Evolutionary conservation across 2,329 filamentous ascomycete genomes (phyloP).

Genomic region (Fusarium nelsonii): DNA sequence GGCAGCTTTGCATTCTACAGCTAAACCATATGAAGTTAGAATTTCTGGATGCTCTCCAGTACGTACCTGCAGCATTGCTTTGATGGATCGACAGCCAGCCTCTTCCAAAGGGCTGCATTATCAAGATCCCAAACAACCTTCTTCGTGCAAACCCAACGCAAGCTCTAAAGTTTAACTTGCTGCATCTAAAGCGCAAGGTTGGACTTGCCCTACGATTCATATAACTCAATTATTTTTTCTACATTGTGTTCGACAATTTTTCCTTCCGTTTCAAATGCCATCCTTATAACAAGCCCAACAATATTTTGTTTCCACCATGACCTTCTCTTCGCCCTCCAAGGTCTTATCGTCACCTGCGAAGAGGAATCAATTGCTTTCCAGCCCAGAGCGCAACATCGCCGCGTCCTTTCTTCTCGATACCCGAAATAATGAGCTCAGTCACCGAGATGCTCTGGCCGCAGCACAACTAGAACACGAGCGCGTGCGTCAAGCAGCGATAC

Average conservation of each 20-base stretch:
- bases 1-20: neutral
- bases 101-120: conserved; percentile 40
- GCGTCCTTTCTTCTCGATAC: conserved; percentile 72
- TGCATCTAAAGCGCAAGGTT: neutral
- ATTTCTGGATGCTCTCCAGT: conserved; percentile 7
- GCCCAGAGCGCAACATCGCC: conserved; percentile 62
- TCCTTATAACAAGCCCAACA: conserved; percentile 36
- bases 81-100: conserved; percentile 39
- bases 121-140: conserved; percentile 36
- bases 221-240: neutral
- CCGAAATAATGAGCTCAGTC: conserved; percentile 71
- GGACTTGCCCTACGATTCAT: neutral
- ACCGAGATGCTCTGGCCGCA: conserved; percentile 74
- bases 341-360: conserved; percentile 57
- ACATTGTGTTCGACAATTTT: neutral
- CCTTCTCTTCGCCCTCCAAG: conserved; percentile 56
- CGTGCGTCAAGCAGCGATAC: conserved; percentile 66
- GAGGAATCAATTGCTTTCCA: conserved; percentile 56
- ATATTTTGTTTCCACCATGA: conserved; percentile 52
- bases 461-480: conserved; percentile 76
- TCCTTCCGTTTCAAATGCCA: conserved; percentile 33
- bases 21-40: conserved; percentile 18
- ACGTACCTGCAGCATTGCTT: conserved; percentile 38
- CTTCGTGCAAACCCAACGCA: conserved; percentile 19
- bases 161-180: neutral